Evolutionary conservation across 108 stramenopile species (phyloP).

Genomic region (Pseudonitzschia pungens): DNA sequence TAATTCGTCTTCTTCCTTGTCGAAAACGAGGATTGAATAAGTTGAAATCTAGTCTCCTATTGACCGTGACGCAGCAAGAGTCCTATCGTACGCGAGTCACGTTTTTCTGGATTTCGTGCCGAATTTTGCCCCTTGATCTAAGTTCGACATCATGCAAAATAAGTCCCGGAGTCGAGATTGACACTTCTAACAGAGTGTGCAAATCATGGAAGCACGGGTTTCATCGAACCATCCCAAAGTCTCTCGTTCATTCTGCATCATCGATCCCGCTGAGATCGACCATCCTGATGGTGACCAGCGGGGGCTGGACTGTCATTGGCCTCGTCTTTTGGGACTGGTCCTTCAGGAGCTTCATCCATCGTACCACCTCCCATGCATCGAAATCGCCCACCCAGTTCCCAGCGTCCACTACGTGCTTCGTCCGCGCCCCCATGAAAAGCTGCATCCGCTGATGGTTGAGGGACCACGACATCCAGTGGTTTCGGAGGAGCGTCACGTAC

Average conservation of each 20-base stretch:
- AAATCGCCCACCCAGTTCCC: constrained; percentile 7
- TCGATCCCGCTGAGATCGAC: background rate
- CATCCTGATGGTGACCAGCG: constrained; percentile 27
- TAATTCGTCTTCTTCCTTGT: too few species aligned
- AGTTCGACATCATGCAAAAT: too few species aligned
- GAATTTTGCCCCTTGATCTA: too few species aligned
- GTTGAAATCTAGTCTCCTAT: too few species aligned
- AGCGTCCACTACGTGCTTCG: background rate
- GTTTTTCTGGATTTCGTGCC: too few species aligned
- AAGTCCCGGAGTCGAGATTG: too few species aligned
- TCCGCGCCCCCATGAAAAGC: background rate
- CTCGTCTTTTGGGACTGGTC: constrained; percentile 20
- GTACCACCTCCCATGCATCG: constrained; percentile 1
- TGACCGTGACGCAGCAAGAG: too few species aligned
- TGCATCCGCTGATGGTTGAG: constrained; percentile 3
- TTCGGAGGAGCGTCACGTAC: background rate
- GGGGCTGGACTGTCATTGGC: constrained; percentile 39
- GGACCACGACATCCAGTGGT: background rate
- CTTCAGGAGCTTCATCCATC: constrained; percentile 22
- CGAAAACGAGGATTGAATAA: too few species aligned
- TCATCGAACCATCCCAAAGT: too few species aligned
- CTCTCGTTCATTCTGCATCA: background rate
- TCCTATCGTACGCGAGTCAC: too few species aligned
- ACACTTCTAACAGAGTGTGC: too few species aligned
- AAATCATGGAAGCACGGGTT: too few species aligned